phyloP scores from a whole-genome alignment of 2,329 filamentous ascomycete species.

The Penicillium thymicola region DNA sequence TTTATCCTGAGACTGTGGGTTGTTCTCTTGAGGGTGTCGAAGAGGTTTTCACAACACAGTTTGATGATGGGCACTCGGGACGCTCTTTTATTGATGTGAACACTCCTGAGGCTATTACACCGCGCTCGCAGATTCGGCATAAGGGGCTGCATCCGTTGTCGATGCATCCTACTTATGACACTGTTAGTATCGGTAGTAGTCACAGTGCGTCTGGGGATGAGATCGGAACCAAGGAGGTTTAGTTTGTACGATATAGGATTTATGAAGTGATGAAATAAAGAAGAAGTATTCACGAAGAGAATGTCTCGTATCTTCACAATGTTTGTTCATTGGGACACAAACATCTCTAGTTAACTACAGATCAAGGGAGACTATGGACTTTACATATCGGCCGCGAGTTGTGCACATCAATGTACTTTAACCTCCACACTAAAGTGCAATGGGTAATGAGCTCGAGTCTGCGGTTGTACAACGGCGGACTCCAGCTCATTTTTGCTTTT shows the following conservation, averaged over 20 bases:
- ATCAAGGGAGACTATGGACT: too few relatives aligned
- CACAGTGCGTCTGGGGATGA: slow-evolving; percentile 4
- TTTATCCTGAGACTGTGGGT: slow-evolving; percentile 33
- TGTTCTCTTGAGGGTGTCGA: slow-evolving; percentile 33
- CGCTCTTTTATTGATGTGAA: background rate
- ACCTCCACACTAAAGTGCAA: background rate
- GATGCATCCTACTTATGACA: slow-evolving; percentile 19
- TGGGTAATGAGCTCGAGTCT: background rate
- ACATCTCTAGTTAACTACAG: background rate
- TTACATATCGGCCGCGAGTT: background rate
- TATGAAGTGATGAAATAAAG: slow-evolving; percentile 2
- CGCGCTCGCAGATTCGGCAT: slow-evolving; percentile 14
- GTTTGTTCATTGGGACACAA: background rate
- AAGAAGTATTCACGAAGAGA: background rate
- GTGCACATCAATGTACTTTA: background rate
- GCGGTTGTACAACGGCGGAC: background rate
- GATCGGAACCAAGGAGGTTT: background rate
- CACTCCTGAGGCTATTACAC: background rate
- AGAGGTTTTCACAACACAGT: slow-evolving; percentile 21
- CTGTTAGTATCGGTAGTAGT: slow-evolving; percentile 12
- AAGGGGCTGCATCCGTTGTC: slow-evolving; percentile 22
- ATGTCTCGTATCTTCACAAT: too few relatives aligned
- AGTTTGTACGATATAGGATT: background rate
- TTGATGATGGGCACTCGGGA: background rate
- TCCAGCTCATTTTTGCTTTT: background rate